These are phyloP conservation scores for Tulasnella sp. DNA, from an alignment of 768 basidiomycete species.

Conservation along the genomic window DNA sequence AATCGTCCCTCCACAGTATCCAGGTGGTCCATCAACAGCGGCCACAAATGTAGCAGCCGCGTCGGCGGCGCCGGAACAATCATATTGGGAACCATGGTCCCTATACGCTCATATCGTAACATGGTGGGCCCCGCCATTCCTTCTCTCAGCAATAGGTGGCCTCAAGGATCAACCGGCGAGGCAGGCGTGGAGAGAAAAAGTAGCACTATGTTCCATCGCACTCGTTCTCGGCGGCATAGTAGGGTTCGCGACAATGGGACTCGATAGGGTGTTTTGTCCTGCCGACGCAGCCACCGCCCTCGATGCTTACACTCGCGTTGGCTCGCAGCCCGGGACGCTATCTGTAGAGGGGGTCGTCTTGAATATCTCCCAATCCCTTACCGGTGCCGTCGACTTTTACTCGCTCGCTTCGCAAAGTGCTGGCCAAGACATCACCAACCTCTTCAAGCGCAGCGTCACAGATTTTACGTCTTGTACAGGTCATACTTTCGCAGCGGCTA, in stretches of 20 bases:
- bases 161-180: slow-evolving; percentile 64
- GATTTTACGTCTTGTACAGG: slow-evolving; percentile 56
- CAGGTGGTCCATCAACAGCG: slow-evolving; percentile 26
- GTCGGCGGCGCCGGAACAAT: slow-evolving; percentile 23
- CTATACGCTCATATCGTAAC: slow-evolving; percentile 70
- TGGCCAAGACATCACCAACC: slow-evolving; percentile 84
- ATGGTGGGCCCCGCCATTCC: slow-evolving; percentile 80
- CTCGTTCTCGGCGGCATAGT: slow-evolving; percentile 62
- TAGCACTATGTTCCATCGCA: slow-evolving; percentile 84
- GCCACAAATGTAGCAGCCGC: slow-evolving; percentile 25
- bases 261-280: slow-evolving; percentile 88
- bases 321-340: slow-evolving; percentile 49
- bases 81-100: slow-evolving; percentile 56
- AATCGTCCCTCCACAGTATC: slow-evolving; percentile 31
- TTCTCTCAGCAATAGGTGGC: slow-evolving; percentile 65
- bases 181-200: slow-evolving; percentile 98
- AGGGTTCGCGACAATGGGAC: slow-evolving; percentile 90
- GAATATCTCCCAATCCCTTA: slow-evolving; percentile 50
- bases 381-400: slow-evolving; percentile 47
- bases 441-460: slow-evolving; percentile 62
- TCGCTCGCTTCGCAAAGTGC: slow-evolving; percentile 43
- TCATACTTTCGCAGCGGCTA: slow-evolving; percentile 55
- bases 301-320: slow-evolving; percentile 38
- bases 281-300: slow-evolving; percentile 37
- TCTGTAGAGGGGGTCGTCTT: slow-evolving; percentile 67